Conservation (phyloP, 1,284 basidiomycete genomes). For the Serendipita sp. region DNA sequence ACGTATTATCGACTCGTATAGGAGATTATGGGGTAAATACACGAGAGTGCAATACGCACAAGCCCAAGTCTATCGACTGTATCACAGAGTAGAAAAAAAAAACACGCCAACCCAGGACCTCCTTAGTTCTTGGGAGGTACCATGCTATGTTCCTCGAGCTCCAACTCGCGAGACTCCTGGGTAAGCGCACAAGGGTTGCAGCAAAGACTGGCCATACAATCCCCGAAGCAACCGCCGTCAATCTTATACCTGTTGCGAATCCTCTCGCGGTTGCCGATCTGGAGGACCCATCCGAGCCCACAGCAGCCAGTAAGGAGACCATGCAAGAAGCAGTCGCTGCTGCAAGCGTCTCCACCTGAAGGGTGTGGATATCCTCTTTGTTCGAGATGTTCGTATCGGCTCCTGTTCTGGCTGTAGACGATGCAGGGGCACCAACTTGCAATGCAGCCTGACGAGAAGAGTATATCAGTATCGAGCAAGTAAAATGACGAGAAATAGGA, state of each 20-base stretch:
- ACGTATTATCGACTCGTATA: too few relatives aligned
- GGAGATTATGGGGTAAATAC: too few relatives aligned
- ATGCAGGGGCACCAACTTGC: constrained; percentile 17
- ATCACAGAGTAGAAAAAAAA: too few relatives aligned
- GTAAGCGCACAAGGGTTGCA: constrained; percentile 35
- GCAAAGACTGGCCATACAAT: constrained; percentile 29
- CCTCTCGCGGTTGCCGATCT: constrained; percentile 22
- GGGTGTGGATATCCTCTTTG: constrained; percentile 23
- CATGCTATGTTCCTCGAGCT: constrained; percentile 27
- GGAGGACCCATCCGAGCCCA: constrained; percentile 28
- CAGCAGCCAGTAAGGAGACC: constrained; percentile 18
- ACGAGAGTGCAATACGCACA: too few relatives aligned
- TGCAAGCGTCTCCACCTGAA: constrained; percentile 16
- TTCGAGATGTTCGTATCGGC: constrained; percentile 25
- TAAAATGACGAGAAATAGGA: too few relatives aligned
- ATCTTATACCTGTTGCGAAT: constrained; percentile 28
- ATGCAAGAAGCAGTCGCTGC: constrained; percentile 16
- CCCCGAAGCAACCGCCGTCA: constrained; percentile 25
- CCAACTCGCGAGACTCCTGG: constrained; percentile 34
- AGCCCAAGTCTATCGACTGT: too few relatives aligned
- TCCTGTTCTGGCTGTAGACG: constrained; percentile 24
- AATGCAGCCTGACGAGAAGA: constrained; percentile 22
- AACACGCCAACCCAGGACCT: too few relatives aligned
- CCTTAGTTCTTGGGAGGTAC: not conserved
- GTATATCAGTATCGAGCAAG: too few relatives aligned